A percentile compares a stretch with the other conserved stretches of the same genome.
These are phyloP conservation scores for Rhodotorula sp. DNA, from an alignment of 1,284 basidiomycete species.

Conservation along the genomic window DNA sequence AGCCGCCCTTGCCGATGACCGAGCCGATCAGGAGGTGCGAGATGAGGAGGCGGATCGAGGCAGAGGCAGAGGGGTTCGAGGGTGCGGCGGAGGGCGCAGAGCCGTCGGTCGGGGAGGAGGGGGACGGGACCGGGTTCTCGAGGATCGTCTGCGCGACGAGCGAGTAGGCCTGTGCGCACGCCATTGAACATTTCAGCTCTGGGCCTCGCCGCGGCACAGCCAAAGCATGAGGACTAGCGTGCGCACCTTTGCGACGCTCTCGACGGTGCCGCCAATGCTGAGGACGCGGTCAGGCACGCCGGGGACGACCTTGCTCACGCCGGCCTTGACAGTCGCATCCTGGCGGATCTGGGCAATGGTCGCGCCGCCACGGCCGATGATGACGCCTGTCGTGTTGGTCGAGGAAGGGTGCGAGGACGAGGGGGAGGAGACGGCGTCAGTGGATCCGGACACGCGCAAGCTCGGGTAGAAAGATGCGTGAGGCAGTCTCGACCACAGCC, in stretches of 20 bases:
- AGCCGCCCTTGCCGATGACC: constrained; percentile 97
- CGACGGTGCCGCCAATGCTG: constrained; percentile 85
- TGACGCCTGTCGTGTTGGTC: constrained; percentile 63
- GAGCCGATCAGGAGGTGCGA: constrained; percentile 99
- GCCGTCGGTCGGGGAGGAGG: constrained; percentile 51
- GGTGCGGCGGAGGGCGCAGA: constrained; percentile 72
- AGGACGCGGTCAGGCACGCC: constrained; percentile 97
- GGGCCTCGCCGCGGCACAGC: too few species aligned
- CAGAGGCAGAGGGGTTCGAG: constrained; percentile 77
- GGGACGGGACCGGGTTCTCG: constrained; percentile 55
- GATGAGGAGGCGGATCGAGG: constrained; percentile 96
- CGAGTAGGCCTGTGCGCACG: constrained; percentile 72
- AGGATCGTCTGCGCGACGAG: constrained; percentile 93
- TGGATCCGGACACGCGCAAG: too few species aligned
- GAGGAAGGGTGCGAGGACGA: neutral
- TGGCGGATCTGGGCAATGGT: constrained; percentile 96
- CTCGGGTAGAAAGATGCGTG: too few species aligned
- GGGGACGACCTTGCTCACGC: constrained; percentile 95
- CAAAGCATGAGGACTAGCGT: neutral
- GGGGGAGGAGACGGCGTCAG: neutral
- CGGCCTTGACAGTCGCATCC: constrained; percentile 93
- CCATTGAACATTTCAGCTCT: neutral
- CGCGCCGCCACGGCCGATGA: constrained; percentile 93
- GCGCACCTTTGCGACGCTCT: constrained; percentile 79
- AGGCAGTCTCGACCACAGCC: too few species aligned